Evolutionary conservation across 441 rosid genomes (phyloP), one percentile per base, ranked within the genome.

Genomic region (Flueggea neowawraea): DNA sequence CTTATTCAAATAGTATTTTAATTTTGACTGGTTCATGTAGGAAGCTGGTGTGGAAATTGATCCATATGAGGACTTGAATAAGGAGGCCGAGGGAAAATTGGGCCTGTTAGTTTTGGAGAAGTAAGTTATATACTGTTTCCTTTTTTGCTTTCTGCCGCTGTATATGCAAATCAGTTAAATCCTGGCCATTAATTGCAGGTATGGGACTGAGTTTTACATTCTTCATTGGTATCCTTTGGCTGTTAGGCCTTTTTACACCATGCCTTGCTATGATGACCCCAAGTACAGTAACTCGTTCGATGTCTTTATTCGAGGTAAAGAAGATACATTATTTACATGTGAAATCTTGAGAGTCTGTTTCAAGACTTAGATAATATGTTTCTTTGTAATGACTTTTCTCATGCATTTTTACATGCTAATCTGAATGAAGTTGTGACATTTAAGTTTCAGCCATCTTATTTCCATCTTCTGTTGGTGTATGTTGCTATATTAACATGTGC

Each of bases 161-260:
- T 16, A 6, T 16, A 5, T 31, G 58, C 15, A 51, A 61, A 22
- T 12, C 54, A 60, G 16, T 28, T 33, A 7, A 41, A 59, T 50
- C 4, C 36, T 60, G 22, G 12, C 58, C 57, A 65, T 47, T 67
- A 16, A 31, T 65, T 64, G 53, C 66, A 83, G 94, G 83, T 89
- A 91, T 65, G 89, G 79, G 66, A 91, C 96, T 0, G 92, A 94
- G 71, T 94, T 91, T 69, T 91, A 86, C 72, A 91, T 94, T 49
- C 84, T 91, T 60, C 80, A 91, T 66, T 86, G 92, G 52, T 94
- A 81, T 73, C 96, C 97, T 60, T 52, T 75, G 72, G 89, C 88
- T 57, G 90, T 89, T 28, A 85, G 96, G 73, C 97, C 96, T 50
- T 94, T 91, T 78, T 91, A 94, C 76, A 94, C 97, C 10, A 94